Base-by-base conservation (phyloP, 768 basidiomycete species). In the Rhizopogon vulgaris region DNA sequence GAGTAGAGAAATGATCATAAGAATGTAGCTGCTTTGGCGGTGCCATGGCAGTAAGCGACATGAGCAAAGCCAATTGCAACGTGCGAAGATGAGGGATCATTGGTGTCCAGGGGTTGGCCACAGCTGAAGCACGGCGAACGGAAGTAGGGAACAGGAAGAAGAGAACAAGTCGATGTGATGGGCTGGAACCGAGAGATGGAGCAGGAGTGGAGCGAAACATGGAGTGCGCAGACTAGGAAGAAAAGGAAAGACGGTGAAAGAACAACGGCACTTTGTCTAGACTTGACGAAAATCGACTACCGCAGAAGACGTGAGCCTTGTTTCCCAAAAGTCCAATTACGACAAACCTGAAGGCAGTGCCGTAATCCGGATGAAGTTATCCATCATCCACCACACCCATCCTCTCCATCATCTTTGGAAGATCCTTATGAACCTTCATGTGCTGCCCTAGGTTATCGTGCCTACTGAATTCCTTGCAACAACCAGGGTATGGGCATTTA, bases 361-460 rank as follows among this genome's bases (percentile, higher is more conserved):
- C 9, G 22, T 15, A 34, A 46, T 24, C 45, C 10, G 32, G 32
- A 34, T 34, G 18, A 3, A 22, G 15, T 46, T 46, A 46, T 24
- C 32, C 14, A 18, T 46, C 45, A 30, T 46, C 45, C 45, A 34
- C 22, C 34, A 46, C 22, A 22, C 45, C 45, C 49, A 54, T 34
- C 49, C 61, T 67, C 40, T 66, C 67, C 46, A 68, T 38, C 11
- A 56, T 45, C 38, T 58, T 68, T n/a, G 63, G 54, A 37, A 60
- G 60, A 56, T 71, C 68, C 58, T 74, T 75, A 69, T 92, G 90
- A 39, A 91, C 85, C 43, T 87, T 83, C 83, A 88, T 85, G 61
- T 94, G 91, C 69, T 94, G 91, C 41, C 84, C 82, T 41, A 94
- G 79, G 63, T 94, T 94, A 66, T 94, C 92, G 60, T 89, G 87